Evolutionary conservation across 441 rosid genomes (phyloP).

Genomic region (Gossypium davidsonii): DNA sequence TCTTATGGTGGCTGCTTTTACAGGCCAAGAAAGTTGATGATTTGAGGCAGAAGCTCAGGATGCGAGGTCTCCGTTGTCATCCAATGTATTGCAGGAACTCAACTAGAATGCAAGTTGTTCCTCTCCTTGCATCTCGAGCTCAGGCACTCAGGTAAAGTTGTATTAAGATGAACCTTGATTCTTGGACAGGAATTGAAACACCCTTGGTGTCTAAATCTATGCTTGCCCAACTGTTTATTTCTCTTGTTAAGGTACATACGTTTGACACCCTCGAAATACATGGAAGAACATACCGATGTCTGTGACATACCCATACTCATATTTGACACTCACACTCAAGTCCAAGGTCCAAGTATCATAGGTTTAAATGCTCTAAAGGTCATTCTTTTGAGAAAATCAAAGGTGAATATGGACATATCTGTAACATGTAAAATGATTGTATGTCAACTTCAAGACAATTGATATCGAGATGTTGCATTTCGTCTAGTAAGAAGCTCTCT

Average conservation of each 20-base stretch:
- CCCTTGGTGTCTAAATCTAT: neutral
- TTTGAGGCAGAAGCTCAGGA: slow-evolving; percentile 84
- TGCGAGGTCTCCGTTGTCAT: slow-evolving; percentile 95
- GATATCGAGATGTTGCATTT: neutral
- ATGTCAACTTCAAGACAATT: neutral
- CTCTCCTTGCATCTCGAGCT: slow-evolving; percentile 89
- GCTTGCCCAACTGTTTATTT: neutral
- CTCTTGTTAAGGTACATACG: neutral
- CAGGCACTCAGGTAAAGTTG: slow-evolving; percentile 72
- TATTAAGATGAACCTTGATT: neutral
- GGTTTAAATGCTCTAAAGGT: neutral
- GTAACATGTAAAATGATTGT: neutral
- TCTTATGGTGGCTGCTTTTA: slow-evolving; percentile 21
- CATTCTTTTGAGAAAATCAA: neutral
- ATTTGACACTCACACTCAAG: neutral
- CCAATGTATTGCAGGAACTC: slow-evolving; percentile 89
- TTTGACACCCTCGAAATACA: neutral
- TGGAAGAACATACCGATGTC: neutral
- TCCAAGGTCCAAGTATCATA: neutral
- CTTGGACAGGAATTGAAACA: neutral
- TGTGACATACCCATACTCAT: neutral
- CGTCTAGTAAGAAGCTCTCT: slow-evolving; percentile 1
- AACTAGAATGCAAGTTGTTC: slow-evolving; percentile 69
- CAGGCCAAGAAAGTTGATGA: slow-evolving; percentile 76
- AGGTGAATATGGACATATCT: neutral